Base-by-base conservation (phyloP, 495 filamentous ascomycete species). In the Xylaria palmicola region DNA sequence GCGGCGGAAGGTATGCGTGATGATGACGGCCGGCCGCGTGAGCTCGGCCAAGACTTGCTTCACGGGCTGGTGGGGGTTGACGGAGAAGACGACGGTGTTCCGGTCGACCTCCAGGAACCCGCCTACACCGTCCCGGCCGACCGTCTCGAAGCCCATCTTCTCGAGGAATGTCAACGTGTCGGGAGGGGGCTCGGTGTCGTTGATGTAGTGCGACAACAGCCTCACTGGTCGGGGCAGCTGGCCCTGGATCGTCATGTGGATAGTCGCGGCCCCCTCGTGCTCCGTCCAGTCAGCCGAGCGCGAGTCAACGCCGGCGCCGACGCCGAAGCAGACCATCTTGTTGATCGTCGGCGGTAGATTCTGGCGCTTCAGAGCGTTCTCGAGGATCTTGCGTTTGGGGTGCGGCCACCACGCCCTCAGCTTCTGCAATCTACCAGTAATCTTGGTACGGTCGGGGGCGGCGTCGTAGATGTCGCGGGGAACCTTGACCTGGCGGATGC, bases 31-130 rank as follows among this genome's bases (percentile, higher is more conserved):
- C 6, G 70, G 72, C 49, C 68, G 47, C 20, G 67, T 60, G 54
- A 73, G 56, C 1, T 75, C 72, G 10, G 65, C 51, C 2, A 69
- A 10, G 7, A 75, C 49, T 19, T 71, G 43, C 26, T 67, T 67
- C 2, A 72, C 67, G 4, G 65, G 60, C 1, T 65, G 44, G 15
- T 65, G 56, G 0, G 65, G 45, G 4, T 17, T 3, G 27, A 60
- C 60, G 3, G 54, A 62, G 17, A 73, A 59, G 0, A 75, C 65
- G 0, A 68, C 6, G 0, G 65, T 67, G 15, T 37, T 37, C 5
- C 72, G 57, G 29, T 71, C 67, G 2, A 73, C 51, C 15, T 68
- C 40, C 1, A 73, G 36, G 45, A 75, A 72, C 0, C 65, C 72
- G 2, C 62, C 44, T 1, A 59, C n/a, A 3, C 44, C 44, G 32